Conservation (phyloP, 371 early-diverging fungal species). For the Apophysomyces elegans region DNA sequence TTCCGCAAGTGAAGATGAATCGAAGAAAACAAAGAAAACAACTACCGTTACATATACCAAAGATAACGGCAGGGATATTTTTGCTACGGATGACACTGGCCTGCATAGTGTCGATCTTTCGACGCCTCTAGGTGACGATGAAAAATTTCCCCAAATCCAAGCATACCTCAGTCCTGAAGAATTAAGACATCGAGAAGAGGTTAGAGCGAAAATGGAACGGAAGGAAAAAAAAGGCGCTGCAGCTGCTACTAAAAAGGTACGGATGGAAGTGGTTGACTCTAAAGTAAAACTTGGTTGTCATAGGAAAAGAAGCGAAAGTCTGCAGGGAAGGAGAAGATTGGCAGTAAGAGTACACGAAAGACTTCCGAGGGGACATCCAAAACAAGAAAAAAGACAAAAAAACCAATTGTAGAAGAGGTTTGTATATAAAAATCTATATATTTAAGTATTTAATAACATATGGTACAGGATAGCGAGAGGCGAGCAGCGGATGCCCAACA, state of each 20-base stretch:
- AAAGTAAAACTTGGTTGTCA: constrained; percentile 6
- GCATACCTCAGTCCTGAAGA: constrained; percentile 71
- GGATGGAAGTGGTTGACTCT: constrained; percentile 28
- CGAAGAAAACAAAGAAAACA: constrained; percentile 15
- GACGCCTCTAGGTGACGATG: constrained; percentile 63
- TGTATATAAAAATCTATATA: neutral
- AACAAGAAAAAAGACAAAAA: constrained; percentile 30
- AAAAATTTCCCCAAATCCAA: constrained; percentile 61
- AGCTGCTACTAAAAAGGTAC: constrained; percentile 19
- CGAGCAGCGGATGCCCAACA: constrained; percentile 1
- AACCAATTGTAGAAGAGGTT: constrained; percentile 15
- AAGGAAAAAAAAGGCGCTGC: constrained; percentile 44
- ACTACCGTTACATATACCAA: constrained; percentile 23
- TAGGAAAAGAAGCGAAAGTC: constrained; percentile 18
- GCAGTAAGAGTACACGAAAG: constrained; percentile 18
- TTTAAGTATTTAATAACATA: neutral
- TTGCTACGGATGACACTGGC: constrained; percentile 41
- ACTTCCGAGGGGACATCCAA: constrained; percentile 30
- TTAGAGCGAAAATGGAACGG: constrained; percentile 42
- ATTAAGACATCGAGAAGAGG: constrained; percentile 59
- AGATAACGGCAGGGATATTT: constrained; percentile 37
- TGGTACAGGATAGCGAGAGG: neutral
- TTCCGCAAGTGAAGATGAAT: constrained; percentile 51
- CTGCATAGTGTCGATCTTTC: constrained; percentile 64
- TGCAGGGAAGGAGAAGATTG: neutral